Evolutionary conservation across 352 stramenopile genomes (phyloP), one percentile per base, ranked within the genome.

Genomic region (Sclerospora graminicola): DNA sequence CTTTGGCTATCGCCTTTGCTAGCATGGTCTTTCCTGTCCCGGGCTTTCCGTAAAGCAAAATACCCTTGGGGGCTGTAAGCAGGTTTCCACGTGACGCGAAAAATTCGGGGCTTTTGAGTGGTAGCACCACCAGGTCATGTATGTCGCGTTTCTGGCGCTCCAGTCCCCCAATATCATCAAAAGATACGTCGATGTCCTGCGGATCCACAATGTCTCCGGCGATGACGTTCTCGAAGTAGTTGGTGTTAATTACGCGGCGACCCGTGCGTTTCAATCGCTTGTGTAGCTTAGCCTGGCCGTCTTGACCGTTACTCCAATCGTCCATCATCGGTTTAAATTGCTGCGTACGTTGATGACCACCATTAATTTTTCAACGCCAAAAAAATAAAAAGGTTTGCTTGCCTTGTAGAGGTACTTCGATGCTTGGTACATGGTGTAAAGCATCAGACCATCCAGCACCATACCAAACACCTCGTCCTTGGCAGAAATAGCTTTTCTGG

Each of bases 91-190:
- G 69, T 10, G 73, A 69, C n/a, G 64, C 58, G 54, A 97, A 97
- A 43, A 97, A 82, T 60, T 97, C 83, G 7, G 93, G 92, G 27
- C 76, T 78, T 42, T 95, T 69, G 23, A 98, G 71, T 21, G 82
- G 84, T 26, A 97, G 66, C 69, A 99, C 85, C 4, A 97, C 89
- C 20, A 98, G 68, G 51, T 99, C 92, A 55, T 96, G 85, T 48
- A 98, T 94, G 63, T 98, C 93, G 38, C 86, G 73, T 64, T 98
- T 98, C 50, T 97, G 89, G 13, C 89, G 69, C 60, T 97, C 88
- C n/a, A 98, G 69, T 0, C 95, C 95, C 19, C 94, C 95, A 54
- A 98, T 97, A 59, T 97, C 90, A n/a, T 71, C 66, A 70, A 98
- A 98, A 14, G 66, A 72, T 13, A 92, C 80, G 43, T 82, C 63